phyloP scores from a whole-genome alignment of 129 eudicot species.

The Flaveria brownii region DNA sequence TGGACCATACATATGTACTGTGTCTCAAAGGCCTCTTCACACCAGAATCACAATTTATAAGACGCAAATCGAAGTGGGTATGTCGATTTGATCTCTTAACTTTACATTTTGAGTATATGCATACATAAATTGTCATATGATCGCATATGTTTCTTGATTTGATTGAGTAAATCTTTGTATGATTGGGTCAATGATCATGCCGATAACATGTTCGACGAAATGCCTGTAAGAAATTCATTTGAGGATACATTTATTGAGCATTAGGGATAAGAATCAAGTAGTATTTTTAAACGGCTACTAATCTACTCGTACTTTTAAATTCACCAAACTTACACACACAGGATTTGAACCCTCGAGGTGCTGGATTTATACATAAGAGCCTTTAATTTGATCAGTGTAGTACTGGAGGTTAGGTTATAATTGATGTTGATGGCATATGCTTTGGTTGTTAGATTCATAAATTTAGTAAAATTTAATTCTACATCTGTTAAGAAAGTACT shows the following conservation, averaged over 20 bases:
- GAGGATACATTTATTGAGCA: not conserved
- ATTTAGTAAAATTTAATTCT: not conserved
- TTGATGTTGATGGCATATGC: constrained; percentile 15
- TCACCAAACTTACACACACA: too few species aligned
- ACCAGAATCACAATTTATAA: constrained; percentile 7
- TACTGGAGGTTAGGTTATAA: constrained; percentile 8
- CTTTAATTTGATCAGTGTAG: constrained; percentile 21
- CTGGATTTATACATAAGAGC: not conserved
- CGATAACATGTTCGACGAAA: constrained; percentile 26
- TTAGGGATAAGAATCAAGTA: constrained; percentile 2
- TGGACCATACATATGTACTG: not conserved
- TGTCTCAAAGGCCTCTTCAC: not conserved
- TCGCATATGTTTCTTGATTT: not conserved
- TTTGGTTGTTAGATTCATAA: constrained; percentile 8
- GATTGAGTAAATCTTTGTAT: not conserved
- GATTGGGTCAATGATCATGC: not conserved
- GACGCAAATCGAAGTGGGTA: constrained; percentile 22
- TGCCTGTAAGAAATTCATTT: constrained; percentile 21
- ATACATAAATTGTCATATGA: not conserved
- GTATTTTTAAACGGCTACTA: too few species aligned
- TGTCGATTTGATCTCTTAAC: constrained; percentile 11
- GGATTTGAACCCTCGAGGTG: too few species aligned
- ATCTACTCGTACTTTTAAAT: too few species aligned
- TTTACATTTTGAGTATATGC: not conserved
- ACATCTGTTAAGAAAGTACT: not conserved